These are phyloP conservation scores for Emergomyces orientalis DNA, from an alignment of 2,329 filamentous ascomycete genomes.

Conservation along the genomic window DNA sequence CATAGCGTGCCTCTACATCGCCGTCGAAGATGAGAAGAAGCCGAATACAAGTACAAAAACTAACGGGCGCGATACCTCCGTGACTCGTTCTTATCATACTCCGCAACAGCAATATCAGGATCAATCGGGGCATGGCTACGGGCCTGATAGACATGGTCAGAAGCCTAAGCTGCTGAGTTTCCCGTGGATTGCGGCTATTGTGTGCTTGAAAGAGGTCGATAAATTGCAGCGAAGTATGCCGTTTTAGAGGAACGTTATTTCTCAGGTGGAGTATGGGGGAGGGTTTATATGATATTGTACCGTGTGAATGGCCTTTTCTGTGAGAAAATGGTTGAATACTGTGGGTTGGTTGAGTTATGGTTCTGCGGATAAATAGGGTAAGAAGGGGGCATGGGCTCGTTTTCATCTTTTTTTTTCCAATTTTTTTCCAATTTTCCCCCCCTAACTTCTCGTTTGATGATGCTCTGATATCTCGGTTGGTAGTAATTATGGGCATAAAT, in stretches of 20 bases:
- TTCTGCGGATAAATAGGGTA: background rate
- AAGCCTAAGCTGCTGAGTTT: slow-evolving; percentile 18
- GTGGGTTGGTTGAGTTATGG: background rate
- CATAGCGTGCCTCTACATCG: slow-evolving; percentile 20
- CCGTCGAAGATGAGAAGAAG: slow-evolving; percentile 8
- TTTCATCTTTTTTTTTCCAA: background rate
- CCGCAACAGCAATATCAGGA: background rate
- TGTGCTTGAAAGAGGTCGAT: slow-evolving; percentile 20
- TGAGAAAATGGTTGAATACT: background rate
- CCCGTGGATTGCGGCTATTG: slow-evolving; percentile 21
- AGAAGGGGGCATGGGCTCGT: background rate
- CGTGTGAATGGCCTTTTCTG: background rate
- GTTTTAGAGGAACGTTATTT: background rate
- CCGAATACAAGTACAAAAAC: background rate
- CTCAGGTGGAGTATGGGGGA: background rate
- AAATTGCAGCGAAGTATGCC: slow-evolving; percentile 16
- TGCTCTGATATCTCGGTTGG: background rate
- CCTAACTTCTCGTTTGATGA: background rate
- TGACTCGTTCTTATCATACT: background rate
- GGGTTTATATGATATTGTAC: background rate
- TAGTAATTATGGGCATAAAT: background rate
- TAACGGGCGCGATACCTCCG: background rate
- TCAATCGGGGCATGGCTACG: background rate
- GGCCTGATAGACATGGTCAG: background rate
- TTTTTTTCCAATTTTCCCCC: too few relatives aligned